A percentile compares a stretch with the other conserved stretches of the same genome.
Evolutionary conservation across 768 basidiomycete genomes (phyloP).

Genomic region (Mycena vitilis): DNA sequence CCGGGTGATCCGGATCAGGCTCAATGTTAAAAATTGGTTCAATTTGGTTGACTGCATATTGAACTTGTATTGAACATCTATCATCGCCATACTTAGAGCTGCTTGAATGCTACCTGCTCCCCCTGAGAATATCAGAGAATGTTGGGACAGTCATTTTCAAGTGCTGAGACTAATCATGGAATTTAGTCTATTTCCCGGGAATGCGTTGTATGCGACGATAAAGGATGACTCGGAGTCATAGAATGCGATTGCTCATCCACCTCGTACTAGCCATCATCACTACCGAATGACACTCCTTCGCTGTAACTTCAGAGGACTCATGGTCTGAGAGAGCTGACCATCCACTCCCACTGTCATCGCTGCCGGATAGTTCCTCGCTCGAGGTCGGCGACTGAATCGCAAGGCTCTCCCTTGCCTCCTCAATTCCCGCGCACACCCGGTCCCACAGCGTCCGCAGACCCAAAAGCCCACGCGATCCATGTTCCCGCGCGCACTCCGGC

Average conservation of each 20-base stretch:
- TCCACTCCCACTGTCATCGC: slow-evolving; percentile 7
- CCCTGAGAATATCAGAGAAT: too few relatives aligned
- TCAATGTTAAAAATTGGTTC: too few relatives aligned
- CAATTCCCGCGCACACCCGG: slow-evolving; percentile 12
- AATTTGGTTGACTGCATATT: too few relatives aligned
- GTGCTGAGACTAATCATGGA: too few relatives aligned
- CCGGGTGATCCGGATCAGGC: too few relatives aligned
- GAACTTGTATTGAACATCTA: too few relatives aligned
- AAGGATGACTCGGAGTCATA: slow-evolving; percentile 8
- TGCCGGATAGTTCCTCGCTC: slow-evolving; percentile 9
- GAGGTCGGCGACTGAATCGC: slow-evolving; percentile 9
- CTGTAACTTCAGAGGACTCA: slow-evolving; percentile 11
- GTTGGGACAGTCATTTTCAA: too few relatives aligned
- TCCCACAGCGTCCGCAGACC: slow-evolving; percentile 40
- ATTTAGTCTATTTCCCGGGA: too few relatives aligned
- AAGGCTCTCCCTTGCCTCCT: neutral
- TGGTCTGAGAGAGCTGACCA: neutral
- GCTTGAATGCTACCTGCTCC: too few relatives aligned
- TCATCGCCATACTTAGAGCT: too few relatives aligned
- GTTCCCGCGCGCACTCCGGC: slow-evolving; percentile 38
- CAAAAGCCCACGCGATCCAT: slow-evolving; percentile 42
- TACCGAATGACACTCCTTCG: neutral
- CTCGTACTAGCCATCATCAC: neutral
- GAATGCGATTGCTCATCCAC: slow-evolving; percentile 9
- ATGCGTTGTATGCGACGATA: too few relatives aligned